Conservation (phyloP, 176 grass and related monocot genomes). For the Echinochloa phyllopogon region DNA sequence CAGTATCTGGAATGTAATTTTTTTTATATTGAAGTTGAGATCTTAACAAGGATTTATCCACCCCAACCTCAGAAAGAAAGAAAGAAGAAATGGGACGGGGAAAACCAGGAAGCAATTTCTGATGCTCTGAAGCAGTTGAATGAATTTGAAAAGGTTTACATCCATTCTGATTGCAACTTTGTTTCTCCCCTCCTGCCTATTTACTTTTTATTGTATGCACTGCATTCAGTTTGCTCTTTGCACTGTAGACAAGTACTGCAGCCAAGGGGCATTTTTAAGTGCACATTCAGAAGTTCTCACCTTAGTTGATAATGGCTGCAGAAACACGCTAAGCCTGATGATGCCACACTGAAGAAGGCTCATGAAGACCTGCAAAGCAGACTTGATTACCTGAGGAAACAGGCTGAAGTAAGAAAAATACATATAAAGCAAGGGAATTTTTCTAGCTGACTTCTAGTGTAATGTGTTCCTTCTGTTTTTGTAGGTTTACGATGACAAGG, state of each 20-base stretch:
- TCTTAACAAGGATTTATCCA: slow-evolving; percentile 32
- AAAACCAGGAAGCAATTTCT: slow-evolving; percentile 97
- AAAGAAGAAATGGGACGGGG: slow-evolving; percentile 94
- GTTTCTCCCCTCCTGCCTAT: slow-evolving; percentile 4
- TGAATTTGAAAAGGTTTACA: slow-evolving; percentile 94
- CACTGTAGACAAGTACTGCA: slow-evolving; percentile 1
- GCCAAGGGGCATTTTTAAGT: not conserved
- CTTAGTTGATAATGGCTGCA: slow-evolving; percentile 49
- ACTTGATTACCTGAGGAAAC: slow-evolving; percentile 89
- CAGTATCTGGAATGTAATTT: slow-evolving; percentile 25
- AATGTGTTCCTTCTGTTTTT: slow-evolving; percentile 42
- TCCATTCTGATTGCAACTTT: slow-evolving; percentile 3
- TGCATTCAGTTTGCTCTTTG: slow-evolving; percentile 22
- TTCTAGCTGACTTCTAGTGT: slow-evolving; percentile 32
- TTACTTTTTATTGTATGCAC: slow-evolving; percentile 25
- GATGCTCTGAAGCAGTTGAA: slow-evolving; percentile 79
- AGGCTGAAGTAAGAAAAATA: slow-evolving; percentile 79
- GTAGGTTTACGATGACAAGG: slow-evolving; percentile 90
- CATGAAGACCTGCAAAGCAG: slow-evolving; percentile 82
- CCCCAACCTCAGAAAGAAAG: slow-evolving; percentile 77
- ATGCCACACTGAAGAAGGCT: slow-evolving; percentile 71
- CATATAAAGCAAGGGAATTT: not conserved
- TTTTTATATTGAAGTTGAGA: slow-evolving; percentile 35
- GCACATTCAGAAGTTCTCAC: slow-evolving; percentile 26
- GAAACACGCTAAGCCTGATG: slow-evolving; percentile 75